phyloP scores from a whole-genome alignment of 176 grass and related monocot species.

The Lolium rigidum region DNA sequence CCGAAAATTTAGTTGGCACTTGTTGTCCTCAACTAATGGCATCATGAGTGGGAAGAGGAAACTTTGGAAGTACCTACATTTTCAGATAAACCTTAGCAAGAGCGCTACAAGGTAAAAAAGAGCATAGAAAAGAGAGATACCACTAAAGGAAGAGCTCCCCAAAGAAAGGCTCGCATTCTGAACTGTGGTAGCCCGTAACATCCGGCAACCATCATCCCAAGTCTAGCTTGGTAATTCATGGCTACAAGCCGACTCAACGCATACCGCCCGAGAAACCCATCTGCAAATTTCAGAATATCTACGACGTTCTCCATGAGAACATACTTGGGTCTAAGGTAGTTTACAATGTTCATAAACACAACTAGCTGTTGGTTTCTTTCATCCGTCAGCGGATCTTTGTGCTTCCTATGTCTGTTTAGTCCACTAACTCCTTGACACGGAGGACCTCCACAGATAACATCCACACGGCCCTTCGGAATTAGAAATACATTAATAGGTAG shows the following conservation, averaged over 20 bases:
- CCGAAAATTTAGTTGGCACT: slow-evolving; percentile 56
- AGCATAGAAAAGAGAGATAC: slow-evolving; percentile 28
- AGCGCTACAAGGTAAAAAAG: background rate
- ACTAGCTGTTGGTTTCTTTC: slow-evolving; percentile 68
- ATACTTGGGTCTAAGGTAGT: slow-evolving; percentile 66
- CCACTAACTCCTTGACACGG: slow-evolving; percentile 22
- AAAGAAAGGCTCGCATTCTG: slow-evolving; percentile 63
- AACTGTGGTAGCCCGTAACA: slow-evolving; percentile 75
- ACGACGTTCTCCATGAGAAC: slow-evolving; percentile 78
- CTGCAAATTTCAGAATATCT: slow-evolving; percentile 71
- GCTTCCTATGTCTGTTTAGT: slow-evolving; percentile 57
- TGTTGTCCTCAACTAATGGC: slow-evolving; percentile 46
- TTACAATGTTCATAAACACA: slow-evolving; percentile 71
- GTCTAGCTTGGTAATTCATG: slow-evolving; percentile 60
- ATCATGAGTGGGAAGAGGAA: slow-evolving; percentile 70
- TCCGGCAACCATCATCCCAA: slow-evolving; percentile 68
- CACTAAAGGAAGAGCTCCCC: slow-evolving; percentile 66
- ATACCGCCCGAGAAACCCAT: slow-evolving; percentile 59
- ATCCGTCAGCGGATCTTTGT: slow-evolving; percentile 48
- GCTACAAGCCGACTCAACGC: slow-evolving; percentile 60
- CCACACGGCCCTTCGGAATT: background rate
- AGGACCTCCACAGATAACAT: background rate
- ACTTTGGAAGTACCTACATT: slow-evolving; percentile 64
- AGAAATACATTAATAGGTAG: background rate
- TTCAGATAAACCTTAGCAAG: background rate